Percentiles rank a stretch among this genome's conserved stretches.
Evolutionary conservation across 495 filamentous ascomycete species (phyloP).

Genomic region (Neurospora sp.): DNA sequence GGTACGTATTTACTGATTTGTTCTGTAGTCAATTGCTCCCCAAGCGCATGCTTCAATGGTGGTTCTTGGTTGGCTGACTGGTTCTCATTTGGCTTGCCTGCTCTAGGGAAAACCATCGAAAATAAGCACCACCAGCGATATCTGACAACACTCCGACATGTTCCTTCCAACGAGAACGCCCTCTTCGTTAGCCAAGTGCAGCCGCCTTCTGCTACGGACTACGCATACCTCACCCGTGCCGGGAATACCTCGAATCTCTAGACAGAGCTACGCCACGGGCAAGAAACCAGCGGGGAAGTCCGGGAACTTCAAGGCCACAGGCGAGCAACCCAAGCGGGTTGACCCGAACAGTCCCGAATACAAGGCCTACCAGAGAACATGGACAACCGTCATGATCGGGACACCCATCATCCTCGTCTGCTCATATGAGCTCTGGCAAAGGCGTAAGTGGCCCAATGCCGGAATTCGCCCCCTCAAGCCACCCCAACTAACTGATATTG

Average conservation of each 20-base stretch:
- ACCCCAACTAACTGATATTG: neutral
- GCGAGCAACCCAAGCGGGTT: conserved; percentile 6
- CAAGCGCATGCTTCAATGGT: neutral
- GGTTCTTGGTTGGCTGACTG: neutral
- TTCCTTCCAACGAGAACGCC: neutral
- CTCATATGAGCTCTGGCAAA: conserved; percentile 32
- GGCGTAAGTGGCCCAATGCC: conserved; percentile 20
- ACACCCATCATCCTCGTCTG: conserved; percentile 37
- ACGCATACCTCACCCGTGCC: neutral
- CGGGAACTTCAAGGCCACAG: neutral
- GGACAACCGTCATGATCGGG: conserved; percentile 29
- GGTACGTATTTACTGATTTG: neutral
- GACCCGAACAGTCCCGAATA: conserved; percentile 30
- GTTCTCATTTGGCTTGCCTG: neutral
- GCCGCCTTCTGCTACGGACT: neutral
- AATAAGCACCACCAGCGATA: neutral
- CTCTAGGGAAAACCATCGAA: neutral
- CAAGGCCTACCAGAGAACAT: conserved; percentile 27
- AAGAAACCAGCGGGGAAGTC: neutral
- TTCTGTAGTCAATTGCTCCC: neutral
- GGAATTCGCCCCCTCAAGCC: neutral
- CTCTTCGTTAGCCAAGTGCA: neutral
- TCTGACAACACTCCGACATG: neutral
- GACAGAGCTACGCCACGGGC: neutral
- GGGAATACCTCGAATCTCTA: neutral